A percentile compares a stretch with the other conserved stretches of the same genome.
phyloP scores from a whole-genome alignment of 345 rosid genomes.

The Lenwebbia sp. region DNA sequence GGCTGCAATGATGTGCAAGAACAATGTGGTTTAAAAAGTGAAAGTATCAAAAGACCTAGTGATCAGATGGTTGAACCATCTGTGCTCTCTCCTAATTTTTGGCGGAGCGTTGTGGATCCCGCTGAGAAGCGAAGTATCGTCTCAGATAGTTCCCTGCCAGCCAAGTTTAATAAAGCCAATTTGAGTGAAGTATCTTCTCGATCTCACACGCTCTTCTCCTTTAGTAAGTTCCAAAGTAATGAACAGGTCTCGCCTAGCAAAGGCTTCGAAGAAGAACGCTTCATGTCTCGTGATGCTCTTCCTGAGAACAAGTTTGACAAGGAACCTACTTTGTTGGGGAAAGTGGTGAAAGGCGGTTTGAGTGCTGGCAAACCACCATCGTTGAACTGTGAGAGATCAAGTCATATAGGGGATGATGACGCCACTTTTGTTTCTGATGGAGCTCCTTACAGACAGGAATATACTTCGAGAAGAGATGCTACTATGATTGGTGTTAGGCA shows the following conservation, averaged over 20 bases:
- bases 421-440: neutral
- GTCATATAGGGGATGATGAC: neutral
- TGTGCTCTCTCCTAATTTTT: slow-evolving; percentile 36
- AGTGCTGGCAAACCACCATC: slow-evolving; percentile 8
- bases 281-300: slow-evolving; percentile 8
- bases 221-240: neutral
- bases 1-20: slow-evolving; percentile 9
- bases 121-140: slow-evolving; percentile 8
- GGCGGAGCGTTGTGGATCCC: slow-evolving; percentile 44
- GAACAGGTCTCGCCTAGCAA: neutral
- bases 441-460: neutral
- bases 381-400: slow-evolving; percentile 8
- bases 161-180: slow-evolving; percentile 7
- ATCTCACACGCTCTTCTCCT: neutral
- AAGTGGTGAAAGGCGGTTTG: slow-evolving; percentile 1
- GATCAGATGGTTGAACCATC: slow-evolving; percentile 16
- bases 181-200: neutral
- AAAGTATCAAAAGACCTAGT: neutral
- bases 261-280: neutral
- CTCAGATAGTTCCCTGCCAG: slow-evolving; percentile 5
- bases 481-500: slow-evolving; percentile 4
- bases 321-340: slow-evolving; percentile 12
- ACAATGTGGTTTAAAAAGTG: slow-evolving; percentile 12
- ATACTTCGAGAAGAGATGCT: neutral
- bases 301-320: slow-evolving; percentile 5